phyloP scores from a whole-genome alignment of 495 filamentous ascomycete genomes.

The Mycothermus thermophilus region DNA sequence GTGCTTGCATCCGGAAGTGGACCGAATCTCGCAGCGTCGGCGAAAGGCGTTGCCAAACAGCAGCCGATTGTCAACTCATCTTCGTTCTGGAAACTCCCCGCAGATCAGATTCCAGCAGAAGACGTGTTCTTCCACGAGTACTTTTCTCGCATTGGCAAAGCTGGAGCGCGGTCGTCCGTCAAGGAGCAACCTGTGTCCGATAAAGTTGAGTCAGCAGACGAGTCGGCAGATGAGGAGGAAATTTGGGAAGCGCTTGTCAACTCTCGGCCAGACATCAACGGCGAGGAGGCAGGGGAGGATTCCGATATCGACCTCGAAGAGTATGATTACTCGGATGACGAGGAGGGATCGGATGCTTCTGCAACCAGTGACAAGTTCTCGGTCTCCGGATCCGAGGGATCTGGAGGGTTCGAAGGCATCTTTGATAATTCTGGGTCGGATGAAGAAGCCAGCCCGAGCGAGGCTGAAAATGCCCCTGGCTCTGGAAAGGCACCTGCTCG shows the following conservation, averaged over 20 bases:
- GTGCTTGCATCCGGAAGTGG: constrained; percentile 51
- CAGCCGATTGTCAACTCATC: constrained; percentile 61
- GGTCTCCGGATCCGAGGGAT: constrained; percentile 26
- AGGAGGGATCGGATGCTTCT: constrained; percentile 25
- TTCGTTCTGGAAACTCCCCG: constrained; percentile 79
- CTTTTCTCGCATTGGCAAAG: constrained; percentile 68
- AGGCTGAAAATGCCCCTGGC: constrained; percentile 15
- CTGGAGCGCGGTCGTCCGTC: constrained; percentile 37
- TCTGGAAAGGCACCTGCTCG: constrained; percentile 13
- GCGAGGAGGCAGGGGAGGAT: constrained; percentile 34
- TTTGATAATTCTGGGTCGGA: constrained; percentile 28
- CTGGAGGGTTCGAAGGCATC: constrained; percentile 25
- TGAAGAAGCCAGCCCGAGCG: constrained; percentile 30
- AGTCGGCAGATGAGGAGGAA: constrained; percentile 49
- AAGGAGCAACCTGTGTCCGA: constrained; percentile 37
- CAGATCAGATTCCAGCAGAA: constrained; percentile 72
- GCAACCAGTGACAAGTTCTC: constrained; percentile 15
- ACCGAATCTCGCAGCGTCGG: constrained; percentile 50
- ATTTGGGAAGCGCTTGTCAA: constrained; percentile 87
- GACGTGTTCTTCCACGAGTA: constrained; percentile 98
- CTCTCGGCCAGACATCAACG: constrained; percentile 43
- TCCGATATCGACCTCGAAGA: constrained; percentile 41
- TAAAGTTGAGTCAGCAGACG: constrained; percentile 31
- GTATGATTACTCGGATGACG: constrained; percentile 29
- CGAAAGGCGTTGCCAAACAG: constrained; percentile 34